Base-by-base conservation (phyloP, 805 yeast genomes). In the Peterozyma xylosa region DNA sequence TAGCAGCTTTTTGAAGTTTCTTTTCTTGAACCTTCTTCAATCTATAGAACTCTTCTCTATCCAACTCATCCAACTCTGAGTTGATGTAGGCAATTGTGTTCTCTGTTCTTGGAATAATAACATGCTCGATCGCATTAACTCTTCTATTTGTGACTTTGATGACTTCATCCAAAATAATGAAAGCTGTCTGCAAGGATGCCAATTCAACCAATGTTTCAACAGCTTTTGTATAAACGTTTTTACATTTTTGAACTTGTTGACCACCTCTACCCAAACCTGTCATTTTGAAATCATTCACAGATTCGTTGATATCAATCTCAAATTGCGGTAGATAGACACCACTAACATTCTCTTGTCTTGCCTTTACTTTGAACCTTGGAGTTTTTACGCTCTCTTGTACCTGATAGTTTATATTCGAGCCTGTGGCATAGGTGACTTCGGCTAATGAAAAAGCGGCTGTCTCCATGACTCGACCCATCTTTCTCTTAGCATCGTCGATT, bases 241-340 rank as follows among this genome's bases (percentile, higher is more conserved):
- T 89, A 45, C 98, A 97, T 64, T 83, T 84, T 64, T 86, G 96
- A 43, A 91, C 95, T 63, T 91, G 98, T 66, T 91, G 98, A 51
- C 99, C 98, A 66, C 99, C 99, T 63, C 97, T 78, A 42, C 99
- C 99, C 53, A 91, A 73, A 54, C 99, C 99, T 5, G 98, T 91
- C 78, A 91, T 72, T 63, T 87, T 87, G 73, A 91, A 91, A 59
- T 93, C 99, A 58, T 91, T 91, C 60, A 87, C 86, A 10, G 80
- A 78, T 50, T 86, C 88, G 58, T 89, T 86, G 48, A 88, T 78
- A 52, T 76, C 83, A 27, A 90, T 78, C 56, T 90, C 96, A 54
- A 91, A 93, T 48, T 90, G 88, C 18, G 99, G 98, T 57, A 91
- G 73, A 56, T 82, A 80, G 34, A 91, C 99, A 67, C 99, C 99